Conservation (phyloP, 306 rosid species). For the Biancaea sappan region DNA sequence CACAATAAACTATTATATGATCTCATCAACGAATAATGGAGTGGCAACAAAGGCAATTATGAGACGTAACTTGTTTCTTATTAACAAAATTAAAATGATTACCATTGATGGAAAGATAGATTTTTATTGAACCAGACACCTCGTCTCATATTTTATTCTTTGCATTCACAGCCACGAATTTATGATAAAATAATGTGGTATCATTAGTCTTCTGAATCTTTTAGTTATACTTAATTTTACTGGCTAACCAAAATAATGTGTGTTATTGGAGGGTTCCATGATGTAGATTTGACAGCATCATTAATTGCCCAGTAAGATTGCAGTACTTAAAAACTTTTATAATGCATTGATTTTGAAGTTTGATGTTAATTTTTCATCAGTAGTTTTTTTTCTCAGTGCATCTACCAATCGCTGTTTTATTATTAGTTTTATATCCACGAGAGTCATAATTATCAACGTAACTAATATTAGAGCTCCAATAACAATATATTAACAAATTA, state of each 20-base stretch:
- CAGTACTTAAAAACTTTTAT: neutral
- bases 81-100: conserved; percentile 10
- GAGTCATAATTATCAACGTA: too few relatives aligned
- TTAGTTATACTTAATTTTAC: neutral
- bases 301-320: conserved; percentile 11
- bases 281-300: neutral
- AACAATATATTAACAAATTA: too few relatives aligned
- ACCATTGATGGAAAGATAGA: neutral
- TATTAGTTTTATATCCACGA: too few relatives aligned
- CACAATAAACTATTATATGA: neutral
- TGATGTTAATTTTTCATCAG: too few relatives aligned
- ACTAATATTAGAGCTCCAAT: too few relatives aligned
- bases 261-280: conserved; percentile 8
- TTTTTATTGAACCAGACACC: neutral
- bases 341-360: neutral
- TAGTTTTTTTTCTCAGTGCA: too few relatives aligned
- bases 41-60: neutral
- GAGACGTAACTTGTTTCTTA: neutral
- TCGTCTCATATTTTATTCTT: neutral
- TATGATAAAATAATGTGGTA: conserved; percentile 26
- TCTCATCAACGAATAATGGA: neutral
- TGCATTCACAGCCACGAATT: conserved; percentile 37
- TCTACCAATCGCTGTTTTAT: too few relatives aligned
- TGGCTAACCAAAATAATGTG: conserved; percentile 15
- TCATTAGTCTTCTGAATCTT: neutral